phyloP scores from a whole-genome alignment of 805 yeast species.

The Candida chilensis region DNA sequence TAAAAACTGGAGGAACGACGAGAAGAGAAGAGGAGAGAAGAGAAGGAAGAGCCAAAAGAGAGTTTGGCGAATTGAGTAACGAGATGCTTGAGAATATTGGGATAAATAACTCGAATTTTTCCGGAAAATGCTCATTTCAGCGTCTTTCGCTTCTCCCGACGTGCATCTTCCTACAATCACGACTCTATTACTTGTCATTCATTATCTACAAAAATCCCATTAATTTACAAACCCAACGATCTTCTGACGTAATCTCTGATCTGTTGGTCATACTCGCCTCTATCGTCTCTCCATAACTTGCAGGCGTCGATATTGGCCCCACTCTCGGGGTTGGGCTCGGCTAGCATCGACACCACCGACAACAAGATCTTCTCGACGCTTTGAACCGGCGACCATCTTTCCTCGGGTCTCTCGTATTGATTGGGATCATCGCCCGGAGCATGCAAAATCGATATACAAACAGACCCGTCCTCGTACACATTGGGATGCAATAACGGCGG shows the following conservation, averaged over 20 bases:
- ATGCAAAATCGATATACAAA: slow-evolving; percentile 90
- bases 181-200: no score
- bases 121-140: no score
- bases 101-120: no score
- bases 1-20: no score
- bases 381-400: slow-evolving; percentile 97
- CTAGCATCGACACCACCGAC: slow-evolving; percentile 92
- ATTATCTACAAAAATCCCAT: no score
- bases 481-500: slow-evolving; percentile 91
- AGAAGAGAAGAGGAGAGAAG: no score
- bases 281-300: slow-evolving; percentile 85
- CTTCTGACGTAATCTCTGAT: slow-evolving; percentile 63
- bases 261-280: slow-evolving; percentile 53
- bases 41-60: no score
- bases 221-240: slow-evolving; percentile 54
- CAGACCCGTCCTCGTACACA: slow-evolving; percentile 89
- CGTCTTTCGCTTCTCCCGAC: no score
- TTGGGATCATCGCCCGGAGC: slow-evolving; percentile 97
- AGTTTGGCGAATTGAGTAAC: no score
- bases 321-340: slow-evolving; percentile 93
- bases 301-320: slow-evolving; percentile 84
- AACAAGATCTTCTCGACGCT: slow-evolving; percentile 93
- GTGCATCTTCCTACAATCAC: no score
- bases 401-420: slow-evolving; percentile 91
- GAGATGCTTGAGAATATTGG: no score